A percentile compares a stretch with the other conserved stretches of the same genome.
Evolutionary conservation across 345 rosid genomes (phyloP).

Genomic region (Populus tremula): DNA sequence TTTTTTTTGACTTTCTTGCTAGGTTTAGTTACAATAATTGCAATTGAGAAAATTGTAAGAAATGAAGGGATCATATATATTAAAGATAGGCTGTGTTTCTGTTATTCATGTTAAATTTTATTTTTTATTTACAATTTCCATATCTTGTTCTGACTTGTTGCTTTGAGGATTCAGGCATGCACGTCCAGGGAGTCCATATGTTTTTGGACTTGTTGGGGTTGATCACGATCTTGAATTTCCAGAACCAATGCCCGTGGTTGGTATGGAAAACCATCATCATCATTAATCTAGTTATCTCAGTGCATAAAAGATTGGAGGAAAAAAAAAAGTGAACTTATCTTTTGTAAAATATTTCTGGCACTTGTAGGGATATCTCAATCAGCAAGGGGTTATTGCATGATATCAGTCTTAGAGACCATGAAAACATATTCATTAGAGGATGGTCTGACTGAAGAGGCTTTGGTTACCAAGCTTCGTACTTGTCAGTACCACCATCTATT

Average conservation of each 20-base stretch:
- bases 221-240: constrained; percentile 99
- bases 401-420: constrained; percentile 81
- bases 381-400: constrained; percentile 83
- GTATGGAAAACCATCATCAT: constrained; percentile 34
- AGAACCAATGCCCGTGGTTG: constrained; percentile 95
- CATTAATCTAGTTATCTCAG: background rate
- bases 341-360: constrained; percentile 11
- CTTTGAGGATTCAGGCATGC: constrained; percentile 75
- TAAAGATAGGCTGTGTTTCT: background rate
- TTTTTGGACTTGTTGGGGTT: constrained; percentile 90
- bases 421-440: constrained; percentile 87
- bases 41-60: background rate
- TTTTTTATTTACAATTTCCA: background rate
- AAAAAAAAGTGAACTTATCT: background rate
- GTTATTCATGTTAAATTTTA: background rate
- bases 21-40: background rate
- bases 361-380: constrained; percentile 78
- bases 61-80: background rate
- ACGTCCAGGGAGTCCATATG: constrained; percentile 98
- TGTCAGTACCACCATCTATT: constrained; percentile 83
- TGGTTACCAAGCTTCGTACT: constrained; percentile 86
- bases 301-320: background rate
- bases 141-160: constrained; percentile 39
- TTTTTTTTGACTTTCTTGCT: background rate
- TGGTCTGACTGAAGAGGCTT: constrained; percentile 90